A percentile compares a stretch with the other conserved stretches of the same genome.
phyloP scores from a whole-genome alignment of 106 monocot genomes.

The Xerophyta viscosa region DNA sequence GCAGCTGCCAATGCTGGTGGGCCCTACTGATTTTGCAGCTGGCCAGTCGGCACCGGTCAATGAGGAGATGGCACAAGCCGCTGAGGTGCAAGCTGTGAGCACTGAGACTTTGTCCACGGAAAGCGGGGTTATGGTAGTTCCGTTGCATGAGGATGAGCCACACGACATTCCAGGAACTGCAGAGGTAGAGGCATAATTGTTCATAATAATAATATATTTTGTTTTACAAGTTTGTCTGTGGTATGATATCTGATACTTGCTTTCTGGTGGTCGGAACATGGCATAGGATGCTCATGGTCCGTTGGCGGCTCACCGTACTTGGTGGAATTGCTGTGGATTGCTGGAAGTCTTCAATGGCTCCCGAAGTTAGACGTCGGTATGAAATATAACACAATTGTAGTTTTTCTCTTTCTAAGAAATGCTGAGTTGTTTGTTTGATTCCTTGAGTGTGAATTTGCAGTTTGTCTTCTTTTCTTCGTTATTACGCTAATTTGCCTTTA shows the following conservation, averaged over 20 bases:
- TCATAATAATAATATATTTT: too few species aligned
- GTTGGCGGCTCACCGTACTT: neutral
- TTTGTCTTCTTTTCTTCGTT: too few species aligned
- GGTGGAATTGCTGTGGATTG: constrained; percentile 7
- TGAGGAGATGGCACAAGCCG: neutral
- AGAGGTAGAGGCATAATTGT: neutral
- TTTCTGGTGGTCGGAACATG: neutral
- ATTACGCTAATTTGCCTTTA: too few species aligned
- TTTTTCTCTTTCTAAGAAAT: too few species aligned
- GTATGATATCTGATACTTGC: neutral
- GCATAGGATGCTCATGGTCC: neutral
- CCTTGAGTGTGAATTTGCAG: too few species aligned
- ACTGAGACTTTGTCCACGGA: neutral
- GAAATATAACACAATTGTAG: neutral
- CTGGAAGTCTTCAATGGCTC: constrained; percentile 1
- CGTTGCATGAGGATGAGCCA: neutral
- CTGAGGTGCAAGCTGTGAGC: neutral
- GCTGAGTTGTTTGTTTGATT: too few species aligned
- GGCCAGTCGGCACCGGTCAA: neutral
- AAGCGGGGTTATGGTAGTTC: neutral
- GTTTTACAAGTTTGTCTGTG: too few species aligned
- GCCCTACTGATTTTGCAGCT: neutral
- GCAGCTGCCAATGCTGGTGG: neutral
- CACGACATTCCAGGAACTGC: neutral
- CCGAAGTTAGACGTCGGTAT: neutral